Evolutionary conservation across 2,329 filamentous ascomycete genomes (phyloP), one percentile per base, ranked within the genome.

Genomic region (Talaromyces sp.): DNA sequence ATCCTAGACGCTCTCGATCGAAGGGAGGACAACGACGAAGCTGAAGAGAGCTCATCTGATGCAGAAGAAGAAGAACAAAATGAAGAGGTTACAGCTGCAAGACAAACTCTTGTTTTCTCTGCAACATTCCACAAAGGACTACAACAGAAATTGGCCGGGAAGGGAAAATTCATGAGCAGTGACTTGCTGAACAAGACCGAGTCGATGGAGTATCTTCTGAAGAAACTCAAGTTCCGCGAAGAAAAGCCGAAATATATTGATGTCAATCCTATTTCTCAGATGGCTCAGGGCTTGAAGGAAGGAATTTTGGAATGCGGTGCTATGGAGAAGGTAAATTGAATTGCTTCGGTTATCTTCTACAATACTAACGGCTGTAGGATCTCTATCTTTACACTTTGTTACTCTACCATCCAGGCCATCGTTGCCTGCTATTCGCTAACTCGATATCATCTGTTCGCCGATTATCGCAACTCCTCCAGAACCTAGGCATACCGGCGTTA

Each of bases 101-200:
- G 93, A 44, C 95, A 99, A 73, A 98, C 93, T 0, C 84, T 99
- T 0, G 92, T 99, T 21, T 99, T 99, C 76, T 98, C 95, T 0
- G 95, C 95, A 0, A 99, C 95, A 0, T 96, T 99, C 75, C 90
- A 96, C 73, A 93, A 93, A 71, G 88, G 88, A 0, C 79, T 99
- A 33, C 93, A 98, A 73, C 91, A 93, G 69, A 98, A 97, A 75
- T 83, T 99, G 12, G 87, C 90, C 1, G 90, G 91, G 28, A 96
- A 92, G 73, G 82, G 84, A 21, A 87, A 85, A 62, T 84, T 80
- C 66, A 72, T 70, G 7, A 78, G 77, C 39, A 78, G 82, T 65
- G 84, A 89, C 67, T 76, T 92, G 33, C 83, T 90, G 78, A 86
- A 83, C 69, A 86, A 91, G 62, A 86, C 88, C 66, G 87, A 96